These are phyloP conservation scores for Onygena corvina DNA, from an alignment of 2,329 filamentous ascomycete species.

Conservation along the genomic window DNA sequence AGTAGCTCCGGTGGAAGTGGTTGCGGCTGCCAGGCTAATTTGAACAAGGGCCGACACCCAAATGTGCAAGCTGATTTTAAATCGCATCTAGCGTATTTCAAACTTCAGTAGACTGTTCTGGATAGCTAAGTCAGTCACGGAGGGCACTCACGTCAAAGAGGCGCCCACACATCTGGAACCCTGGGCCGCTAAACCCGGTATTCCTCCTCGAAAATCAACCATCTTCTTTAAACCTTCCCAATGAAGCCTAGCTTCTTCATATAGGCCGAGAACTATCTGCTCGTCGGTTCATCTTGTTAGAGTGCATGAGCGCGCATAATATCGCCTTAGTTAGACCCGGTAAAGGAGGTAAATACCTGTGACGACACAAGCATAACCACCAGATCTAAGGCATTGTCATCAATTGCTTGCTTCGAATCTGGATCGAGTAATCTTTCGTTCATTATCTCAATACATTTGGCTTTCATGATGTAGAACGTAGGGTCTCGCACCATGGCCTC, in stretches of 20 bases:
- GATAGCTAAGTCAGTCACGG: not conserved
- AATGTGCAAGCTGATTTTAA: slow-evolving; percentile 27
- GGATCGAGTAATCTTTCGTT: slow-evolving; percentile 24
- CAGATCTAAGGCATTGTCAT: slow-evolving; percentile 27
- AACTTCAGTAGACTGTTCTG: not conserved
- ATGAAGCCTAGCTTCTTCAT: slow-evolving; percentile 31
- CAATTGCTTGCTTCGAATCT: slow-evolving; percentile 18
- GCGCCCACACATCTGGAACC: slow-evolving; percentile 21
- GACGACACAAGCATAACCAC: slow-evolving; percentile 30
- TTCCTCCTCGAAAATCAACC: slow-evolving; percentile 29
- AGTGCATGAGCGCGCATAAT: not conserved
- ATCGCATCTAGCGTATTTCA: slow-evolving; percentile 21
- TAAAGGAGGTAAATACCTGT: slow-evolving; percentile 19
- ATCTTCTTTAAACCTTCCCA: slow-evolving; percentile 28
- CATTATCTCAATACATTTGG: slow-evolving; percentile 26
- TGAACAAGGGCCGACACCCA: slow-evolving; percentile 26
- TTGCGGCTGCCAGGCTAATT: slow-evolving; percentile 25
- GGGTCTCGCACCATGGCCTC: slow-evolving; percentile 21
- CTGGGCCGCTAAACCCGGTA: slow-evolving; percentile 16
- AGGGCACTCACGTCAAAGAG: slow-evolving; percentile 22
- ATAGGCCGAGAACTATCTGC: slow-evolving; percentile 29
- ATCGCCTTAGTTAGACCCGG: not conserved
- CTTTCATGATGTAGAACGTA: slow-evolving; percentile 32
- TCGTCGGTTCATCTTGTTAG: not conserved
- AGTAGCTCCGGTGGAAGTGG: slow-evolving; percentile 21